phyloP scores from a whole-genome alignment of 345 rosid genomes.

The Camelina laxa region DNA sequence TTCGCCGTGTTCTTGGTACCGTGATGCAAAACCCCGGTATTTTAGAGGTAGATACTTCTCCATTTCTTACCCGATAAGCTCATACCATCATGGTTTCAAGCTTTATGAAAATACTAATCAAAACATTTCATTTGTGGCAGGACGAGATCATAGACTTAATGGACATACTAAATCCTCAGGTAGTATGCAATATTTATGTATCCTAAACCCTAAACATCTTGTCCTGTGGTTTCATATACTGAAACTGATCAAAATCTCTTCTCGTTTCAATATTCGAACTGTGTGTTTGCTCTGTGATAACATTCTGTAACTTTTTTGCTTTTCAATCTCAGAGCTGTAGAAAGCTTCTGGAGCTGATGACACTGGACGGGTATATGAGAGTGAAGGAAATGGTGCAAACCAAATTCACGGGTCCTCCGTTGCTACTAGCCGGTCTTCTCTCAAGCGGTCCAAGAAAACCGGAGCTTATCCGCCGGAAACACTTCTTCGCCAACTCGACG shows the following conservation, averaged over 20 bases:
- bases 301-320: background rate
- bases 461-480: conserved; percentile 56
- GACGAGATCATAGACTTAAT: conserved; percentile 64
- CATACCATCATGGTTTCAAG: conserved; percentile 5
- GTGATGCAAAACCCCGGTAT: conserved; percentile 94
- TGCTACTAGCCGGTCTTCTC: conserved; percentile 54
- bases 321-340: conserved; percentile 62
- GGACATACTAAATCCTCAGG: conserved; percentile 93
- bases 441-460: conserved; percentile 50
- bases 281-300: conserved; percentile 7
- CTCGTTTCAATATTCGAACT: background rate
- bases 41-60: conserved; percentile 64
- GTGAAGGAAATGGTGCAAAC: conserved; percentile 71
- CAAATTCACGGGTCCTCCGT: conserved; percentile 55
- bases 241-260: conserved; percentile 20
- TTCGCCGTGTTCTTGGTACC: conserved; percentile 79
- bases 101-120: conserved; percentile 16
- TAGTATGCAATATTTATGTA: conserved; percentile 36
- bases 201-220: conserved; percentile 5
- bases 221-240: conserved; percentile 5
- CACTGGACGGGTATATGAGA: conserved; percentile 65
- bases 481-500: conserved; percentile 75
- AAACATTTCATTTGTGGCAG: conserved; percentile 50
- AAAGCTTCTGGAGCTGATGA: conserved; percentile 75
- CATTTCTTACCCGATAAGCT: conserved; percentile 6